Evolutionary conservation across 2,329 filamentous ascomycete species (phyloP).

Genomic region (Pseudogymnoascus pannorum): DNA sequence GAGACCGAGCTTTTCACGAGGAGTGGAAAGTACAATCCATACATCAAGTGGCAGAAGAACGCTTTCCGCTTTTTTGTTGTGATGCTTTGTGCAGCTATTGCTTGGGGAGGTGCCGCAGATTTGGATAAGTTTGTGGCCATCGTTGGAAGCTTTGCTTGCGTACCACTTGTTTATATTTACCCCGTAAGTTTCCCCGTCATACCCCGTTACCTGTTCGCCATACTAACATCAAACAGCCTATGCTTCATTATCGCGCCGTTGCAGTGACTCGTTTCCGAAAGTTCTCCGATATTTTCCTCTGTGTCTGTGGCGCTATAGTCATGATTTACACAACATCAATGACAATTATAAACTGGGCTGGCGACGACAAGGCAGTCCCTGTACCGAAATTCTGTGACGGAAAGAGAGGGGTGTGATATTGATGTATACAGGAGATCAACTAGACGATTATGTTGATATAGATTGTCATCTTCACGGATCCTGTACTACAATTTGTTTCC

Average conservation of each 20-base stretch:
- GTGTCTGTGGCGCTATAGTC: slow-evolving; percentile 73
- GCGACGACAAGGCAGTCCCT: slow-evolving; percentile 40
- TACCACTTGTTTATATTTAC: slow-evolving; percentile 95
- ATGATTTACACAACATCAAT: slow-evolving; percentile 89
- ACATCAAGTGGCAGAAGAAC: slow-evolving; percentile 99
- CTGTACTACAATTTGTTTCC: neutral
- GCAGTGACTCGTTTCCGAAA: slow-evolving; percentile 62
- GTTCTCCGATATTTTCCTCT: slow-evolving; percentile 64
- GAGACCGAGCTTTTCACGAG: slow-evolving; percentile 90
- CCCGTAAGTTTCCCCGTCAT: slow-evolving; percentile 59
- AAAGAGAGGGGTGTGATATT: neutral
- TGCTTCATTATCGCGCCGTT: slow-evolving; percentile 81
- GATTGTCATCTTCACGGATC: neutral
- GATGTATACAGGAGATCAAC: neutral
- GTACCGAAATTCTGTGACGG: slow-evolving; percentile 57
- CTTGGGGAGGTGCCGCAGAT: slow-evolving; percentile 87
- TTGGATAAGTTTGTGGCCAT: slow-evolving; percentile 96
- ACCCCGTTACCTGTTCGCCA: neutral
- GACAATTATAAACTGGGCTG: slow-evolving; percentile 81
- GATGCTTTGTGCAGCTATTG: slow-evolving; percentile 74
- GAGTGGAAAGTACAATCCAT: slow-evolving; percentile 95
- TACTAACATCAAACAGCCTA: slow-evolving; percentile 49
- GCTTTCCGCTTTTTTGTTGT: slow-evolving; percentile 91
- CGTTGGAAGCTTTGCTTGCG: slow-evolving; percentile 95
- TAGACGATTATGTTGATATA: neutral